These are phyloP conservation scores for Sicyos baderoa DNA, from an alignment of 306 rosid species.

Conservation along the genomic window DNA sequence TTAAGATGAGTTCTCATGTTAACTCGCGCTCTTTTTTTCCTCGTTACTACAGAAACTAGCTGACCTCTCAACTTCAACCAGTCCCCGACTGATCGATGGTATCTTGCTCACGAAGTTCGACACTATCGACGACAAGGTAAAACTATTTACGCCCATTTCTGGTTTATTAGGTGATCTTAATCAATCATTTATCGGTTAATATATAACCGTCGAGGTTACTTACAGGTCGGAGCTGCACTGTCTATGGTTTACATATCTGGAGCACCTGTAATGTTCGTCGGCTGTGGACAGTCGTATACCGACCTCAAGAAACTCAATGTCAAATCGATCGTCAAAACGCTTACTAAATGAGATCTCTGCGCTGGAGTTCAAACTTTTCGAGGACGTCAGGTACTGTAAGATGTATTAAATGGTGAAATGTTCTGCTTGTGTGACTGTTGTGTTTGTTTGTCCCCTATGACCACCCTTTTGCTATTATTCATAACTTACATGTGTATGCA, in stretches of 20 bases:
- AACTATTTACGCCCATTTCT: neutral
- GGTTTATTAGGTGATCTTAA: neutral
- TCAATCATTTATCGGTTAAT: neutral
- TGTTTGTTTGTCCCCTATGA: neutral
- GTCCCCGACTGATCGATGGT: slow-evolving; percentile 78
- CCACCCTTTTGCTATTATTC: neutral
- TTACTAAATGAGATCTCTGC: slow-evolving; percentile 21
- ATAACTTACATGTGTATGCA: neutral
- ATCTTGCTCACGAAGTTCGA: slow-evolving; percentile 95
- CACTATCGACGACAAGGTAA: slow-evolving; percentile 93
- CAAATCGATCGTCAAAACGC: neutral
- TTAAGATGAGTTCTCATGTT: neutral
- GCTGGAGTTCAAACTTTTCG: neutral
- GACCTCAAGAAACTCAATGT: neutral
- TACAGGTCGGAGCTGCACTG: slow-evolving; percentile 95
- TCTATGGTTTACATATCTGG: slow-evolving; percentile 98
- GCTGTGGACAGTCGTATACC: slow-evolving; percentile 46
- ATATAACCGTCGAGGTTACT: neutral
- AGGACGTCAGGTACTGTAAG: neutral
- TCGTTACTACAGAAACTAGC: slow-evolving; percentile 68
- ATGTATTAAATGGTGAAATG: neutral
- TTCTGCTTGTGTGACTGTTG: neutral
- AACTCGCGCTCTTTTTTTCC: neutral
- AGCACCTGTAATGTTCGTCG: slow-evolving; percentile 96
- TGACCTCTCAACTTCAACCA: slow-evolving; percentile 59